Evolutionary conservation across 148 eudicot genomes (phyloP).

Genomic region (Rhododendron griersonianum): DNA sequence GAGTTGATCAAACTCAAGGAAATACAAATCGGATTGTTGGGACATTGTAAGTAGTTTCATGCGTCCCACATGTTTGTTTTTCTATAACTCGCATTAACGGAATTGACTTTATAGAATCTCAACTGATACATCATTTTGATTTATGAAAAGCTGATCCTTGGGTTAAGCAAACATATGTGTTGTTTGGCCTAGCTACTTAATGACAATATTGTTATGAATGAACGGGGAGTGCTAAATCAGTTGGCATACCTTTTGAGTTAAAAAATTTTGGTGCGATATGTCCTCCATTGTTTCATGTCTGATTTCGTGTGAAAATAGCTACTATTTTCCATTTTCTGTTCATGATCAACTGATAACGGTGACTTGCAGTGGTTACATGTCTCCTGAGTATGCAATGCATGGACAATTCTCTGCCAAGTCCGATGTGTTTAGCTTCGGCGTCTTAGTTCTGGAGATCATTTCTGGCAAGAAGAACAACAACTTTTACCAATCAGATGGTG

Average conservation of each 20-base stretch:
- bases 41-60: conserved; percentile 31
- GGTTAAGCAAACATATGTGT: neutral
- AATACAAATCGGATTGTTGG: conserved; percentile 29
- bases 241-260: neutral
- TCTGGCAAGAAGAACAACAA: conserved; percentile 23
- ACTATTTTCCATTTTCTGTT: neutral
- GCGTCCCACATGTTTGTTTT: neutral
- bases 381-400: conserved; percentile 31
- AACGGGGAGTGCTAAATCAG: neutral
- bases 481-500: conserved; percentile 4
- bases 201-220: neutral
- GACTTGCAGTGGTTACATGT: conserved; percentile 22
- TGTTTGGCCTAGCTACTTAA: neutral
- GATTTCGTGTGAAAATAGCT: neutral
- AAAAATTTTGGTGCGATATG: neutral
- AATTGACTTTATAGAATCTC: neutral
- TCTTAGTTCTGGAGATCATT: conserved; percentile 36
- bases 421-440: conserved; percentile 57
- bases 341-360: neutral
- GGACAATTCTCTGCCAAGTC: conserved; percentile 52
- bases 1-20: conserved; percentile 8
- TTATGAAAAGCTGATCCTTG: no score
- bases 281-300: neutral
- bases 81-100: neutral
- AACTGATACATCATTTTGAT: neutral